Evolutionary conservation across 306 rosid species (phyloP), one percentile per base, ranked within the genome.

Genomic region (Prunus campanulata): DNA sequence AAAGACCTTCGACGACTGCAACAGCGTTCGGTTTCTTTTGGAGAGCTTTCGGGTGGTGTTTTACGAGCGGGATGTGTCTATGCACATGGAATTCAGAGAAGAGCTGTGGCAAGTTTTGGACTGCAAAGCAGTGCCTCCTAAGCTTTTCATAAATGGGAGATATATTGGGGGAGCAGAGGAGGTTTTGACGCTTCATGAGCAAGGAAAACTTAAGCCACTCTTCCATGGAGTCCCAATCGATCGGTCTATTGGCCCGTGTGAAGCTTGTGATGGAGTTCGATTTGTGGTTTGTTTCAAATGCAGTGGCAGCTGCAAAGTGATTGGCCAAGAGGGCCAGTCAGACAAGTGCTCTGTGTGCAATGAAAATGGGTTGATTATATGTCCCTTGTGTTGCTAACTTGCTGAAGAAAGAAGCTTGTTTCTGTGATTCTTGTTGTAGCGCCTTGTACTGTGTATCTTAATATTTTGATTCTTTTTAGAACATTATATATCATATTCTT

Each of bases 1-100:
- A 5, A 95, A 92, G 70, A 92, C 99, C 0, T 92, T 90, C 22
- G 99, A 95, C 32, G 87, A 91, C 8, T 95, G 99, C 87, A 85
- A 72, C 79, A 91, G 85, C 79, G 74, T 92, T 13, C 88, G 99
- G 0, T 95, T 90, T 77, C 86, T 90, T 0, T 77, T 95, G 0
- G 91, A 95, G 65, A 95, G 96, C 70, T 92, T 91, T 61, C 86
- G 86, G 75, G 90, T 95, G 27, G 30, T 77, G 64, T 92, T 85
- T 74, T 69, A 57, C 56, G 99, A 95, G 90, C 69, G 93, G 6
- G 99, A 95, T 39, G 79, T 91, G 5, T 95, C 97, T 35, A 92
- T 95, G 92, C 91, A 95, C 81, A 84, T 60, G 72, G 95, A 87
- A 59, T 95, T 80, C 71, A 88, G 87, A 76, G 96, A 89, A 49